Percentiles rank a stretch among this genome's conserved stretches.
phyloP scores from a whole-genome alignment of 2,329 filamentous ascomycete species.

The Talaromyces sp. region DNA sequence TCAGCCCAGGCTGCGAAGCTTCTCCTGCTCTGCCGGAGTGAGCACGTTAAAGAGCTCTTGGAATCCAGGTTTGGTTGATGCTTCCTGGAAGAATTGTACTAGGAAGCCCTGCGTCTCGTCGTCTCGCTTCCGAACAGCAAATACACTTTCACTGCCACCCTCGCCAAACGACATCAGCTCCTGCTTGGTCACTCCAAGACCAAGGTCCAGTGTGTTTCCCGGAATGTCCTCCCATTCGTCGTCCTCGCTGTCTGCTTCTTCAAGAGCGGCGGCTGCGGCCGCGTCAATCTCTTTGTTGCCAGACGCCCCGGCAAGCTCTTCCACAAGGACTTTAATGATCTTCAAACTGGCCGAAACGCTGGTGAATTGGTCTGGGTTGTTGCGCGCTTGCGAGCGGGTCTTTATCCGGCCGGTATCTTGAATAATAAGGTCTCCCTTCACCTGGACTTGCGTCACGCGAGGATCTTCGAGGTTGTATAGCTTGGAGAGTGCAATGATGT shows the following conservation, averaged over 20 bases:
- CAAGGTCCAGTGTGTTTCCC: slow-evolving; percentile 72
- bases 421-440: slow-evolving; percentile 88
- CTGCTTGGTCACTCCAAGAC: slow-evolving; percentile 60
- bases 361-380: slow-evolving; percentile 86
- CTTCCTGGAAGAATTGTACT: slow-evolving; percentile 69
- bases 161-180: slow-evolving; percentile 76
- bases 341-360: slow-evolving; percentile 84
- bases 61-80: slow-evolving; percentile 52
- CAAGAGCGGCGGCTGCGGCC: slow-evolving; percentile 56
- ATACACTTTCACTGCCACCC: slow-evolving; percentile 44
- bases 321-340: slow-evolving; percentile 91
- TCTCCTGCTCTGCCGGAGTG: slow-evolving; percentile 47
- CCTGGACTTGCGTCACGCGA: slow-evolving; percentile 71
- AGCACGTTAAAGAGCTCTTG: slow-evolving; percentile 52
- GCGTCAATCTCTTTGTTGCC: slow-evolving; percentile 49
- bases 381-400: slow-evolving; percentile 84
- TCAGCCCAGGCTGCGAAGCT: slow-evolving; percentile 29
- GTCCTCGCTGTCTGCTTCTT: slow-evolving; percentile 60
- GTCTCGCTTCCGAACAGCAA: slow-evolving; percentile 62
- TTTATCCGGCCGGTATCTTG: slow-evolving; percentile 77
- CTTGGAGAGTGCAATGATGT: slow-evolving; percentile 89
- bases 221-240: slow-evolving; percentile 88
- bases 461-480: slow-evolving; percentile 82
- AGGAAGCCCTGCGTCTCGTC: slow-evolving; percentile 88
- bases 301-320: slow-evolving; percentile 80